Conservation (phyloP, 768 basidiomycete species). For the Phanerochaete carnosa region DNA sequence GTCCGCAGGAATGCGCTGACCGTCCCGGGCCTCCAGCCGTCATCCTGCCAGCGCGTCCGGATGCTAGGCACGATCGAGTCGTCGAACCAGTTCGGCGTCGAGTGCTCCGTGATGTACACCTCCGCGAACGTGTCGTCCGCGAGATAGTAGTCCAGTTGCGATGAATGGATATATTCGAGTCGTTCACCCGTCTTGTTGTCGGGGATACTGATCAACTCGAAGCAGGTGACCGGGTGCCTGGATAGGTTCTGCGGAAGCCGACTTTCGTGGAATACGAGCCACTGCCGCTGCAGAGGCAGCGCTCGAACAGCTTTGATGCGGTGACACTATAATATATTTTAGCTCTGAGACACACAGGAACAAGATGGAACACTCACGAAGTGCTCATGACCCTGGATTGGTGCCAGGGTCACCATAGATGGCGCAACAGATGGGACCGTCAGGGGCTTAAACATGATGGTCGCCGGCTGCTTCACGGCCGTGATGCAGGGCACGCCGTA, state of each 20-base stretch:
- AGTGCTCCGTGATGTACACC: constrained; percentile 9
- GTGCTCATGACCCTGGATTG: background rate
- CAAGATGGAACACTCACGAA: constrained; percentile 4
- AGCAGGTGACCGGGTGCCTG: background rate
- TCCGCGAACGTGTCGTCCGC: constrained; percentile 6
- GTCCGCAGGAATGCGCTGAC: constrained; percentile 7
- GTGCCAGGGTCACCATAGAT: constrained; percentile 30
- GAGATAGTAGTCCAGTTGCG: background rate
- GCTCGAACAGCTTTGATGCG: constrained; percentile 11
- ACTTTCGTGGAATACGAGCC: constrained; percentile 12
- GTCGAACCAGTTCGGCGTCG: constrained; percentile 10
- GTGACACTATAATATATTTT: constrained; percentile 4
- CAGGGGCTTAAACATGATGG: constrained; percentile 39
- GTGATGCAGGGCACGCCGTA: constrained; percentile 36
- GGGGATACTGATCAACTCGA: constrained; percentile 11
- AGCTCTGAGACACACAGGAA: background rate
- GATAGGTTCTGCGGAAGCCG: background rate
- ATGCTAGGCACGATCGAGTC: background rate
- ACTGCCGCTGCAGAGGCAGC: constrained; percentile 4
- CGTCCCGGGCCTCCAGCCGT: constrained; percentile 1
- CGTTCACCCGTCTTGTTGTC: background rate
- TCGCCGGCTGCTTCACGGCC: constrained; percentile 37
- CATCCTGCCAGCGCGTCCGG: background rate
- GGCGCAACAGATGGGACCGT: constrained; percentile 13
- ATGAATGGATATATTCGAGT: background rate